Base-by-base conservation (phyloP, 768 basidiomycete species). In the Boletus patriciae region DNA sequence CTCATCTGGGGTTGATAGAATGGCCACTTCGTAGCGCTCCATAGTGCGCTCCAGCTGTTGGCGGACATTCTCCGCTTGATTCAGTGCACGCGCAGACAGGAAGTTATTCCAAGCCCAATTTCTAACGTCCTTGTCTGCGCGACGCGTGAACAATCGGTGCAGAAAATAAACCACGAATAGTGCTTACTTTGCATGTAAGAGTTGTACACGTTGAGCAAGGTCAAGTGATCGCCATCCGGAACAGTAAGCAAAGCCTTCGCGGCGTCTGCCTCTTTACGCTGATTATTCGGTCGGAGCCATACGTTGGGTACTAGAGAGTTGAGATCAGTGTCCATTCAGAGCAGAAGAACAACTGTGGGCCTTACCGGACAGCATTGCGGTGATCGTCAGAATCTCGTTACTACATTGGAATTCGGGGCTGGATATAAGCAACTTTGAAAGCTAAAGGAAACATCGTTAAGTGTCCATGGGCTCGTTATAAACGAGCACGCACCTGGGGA, bases 341-440 rank as follows among this genome's bases (percentile, higher is more conserved):
- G 9, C 5, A 8, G 9, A 43, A 42, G 2, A 18, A 19, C 0
- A 27, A 44, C n/a, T 2, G 38, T 33, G 6, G 3, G 6, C 71
- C 82, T 11, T 62, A 92, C 92, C 88, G 19, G 94, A 97, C 62
- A 99, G 78, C 96, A 98, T 98, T 0, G 97, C 90, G 5, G 92
- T 93, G 57, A 99, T 92, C 1, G 91, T 94, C 53, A 99, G 72
- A 46, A 98, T 90, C 70, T 98, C 97, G 65, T 97, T 94, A 58
- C 92, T 94, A 75, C 96, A 98, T 55, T 86, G 85, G 77, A 98
- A 97, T 68, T 98, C 94, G 3, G 96, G 92, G 70, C 92, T 95
- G 62, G 87, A 82, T 59, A 98, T 93, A 48, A 98, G 82, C 84
- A 96, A 88, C 73, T 97, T 97, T 25, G 97, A 85, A 64, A 98